Evolutionary conservation across 2,329 filamentous ascomycete genomes (phyloP), one percentile per base, ranked within the genome.

Genomic region (Xylariales sp.): DNA sequence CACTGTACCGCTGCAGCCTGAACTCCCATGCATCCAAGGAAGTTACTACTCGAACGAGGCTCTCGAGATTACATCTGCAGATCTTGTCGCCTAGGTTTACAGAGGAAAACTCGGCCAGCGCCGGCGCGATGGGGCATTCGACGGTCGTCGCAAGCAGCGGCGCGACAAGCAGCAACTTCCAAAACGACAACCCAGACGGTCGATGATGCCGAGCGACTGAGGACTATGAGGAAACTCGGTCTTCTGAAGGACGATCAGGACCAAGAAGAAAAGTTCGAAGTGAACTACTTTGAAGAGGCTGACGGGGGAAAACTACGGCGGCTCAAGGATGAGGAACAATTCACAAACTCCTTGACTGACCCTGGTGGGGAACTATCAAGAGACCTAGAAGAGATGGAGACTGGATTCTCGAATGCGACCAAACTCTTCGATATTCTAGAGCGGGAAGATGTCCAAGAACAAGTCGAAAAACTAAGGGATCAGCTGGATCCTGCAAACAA

Each of bases 231-330:
- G 31, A 25, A 49, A 3, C 45, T 61, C 2, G 59, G 59, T 6
- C 53, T 64, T 8, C 35, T 55, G 5, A 47, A 47, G 22, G 47
- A 54, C 7, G 42, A 39, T 9, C 43, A 18, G 31, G 46, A 28
- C 29, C n/a, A n/a, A n/a, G 44, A 47, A 31, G 49, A 53, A 11
- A 35, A 43, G 42, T 32, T 54, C 5, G 48, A 60, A 3, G 62
- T 75, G 9, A 63, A 66, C 7, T 75, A 65, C 51, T 78, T 73
- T 46, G 71, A 78, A 41, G 67, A 76, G 51, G 62, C 63, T 11
- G 59, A 61, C 3, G 48, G 56, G 22, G 66, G 65, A 21, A 50
- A 53, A 6, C 50, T 70, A 10, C 63, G 56, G 12, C 62, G 65
- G 47, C 55, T 76, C 14, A 47, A 51, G 8, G 51, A 60, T 43